A percentile compares a stretch with the other conserved stretches of the same genome.
phyloP scores from a whole-genome alignment of 2,329 filamentous ascomycete genomes.

The Akanthomyces lecanii region DNA sequence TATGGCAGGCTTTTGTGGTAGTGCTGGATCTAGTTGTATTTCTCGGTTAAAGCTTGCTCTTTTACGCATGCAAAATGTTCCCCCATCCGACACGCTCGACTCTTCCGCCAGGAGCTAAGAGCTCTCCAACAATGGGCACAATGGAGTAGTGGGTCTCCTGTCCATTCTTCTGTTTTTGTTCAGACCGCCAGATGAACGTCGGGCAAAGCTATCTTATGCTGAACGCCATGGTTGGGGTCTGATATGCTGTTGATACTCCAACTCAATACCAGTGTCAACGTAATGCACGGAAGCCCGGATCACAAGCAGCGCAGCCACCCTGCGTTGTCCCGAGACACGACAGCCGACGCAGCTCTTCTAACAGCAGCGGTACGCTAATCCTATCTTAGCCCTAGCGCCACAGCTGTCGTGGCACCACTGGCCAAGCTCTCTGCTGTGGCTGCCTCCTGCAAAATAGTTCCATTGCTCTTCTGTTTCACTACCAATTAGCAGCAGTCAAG shows the following conservation, averaged over 20 bases:
- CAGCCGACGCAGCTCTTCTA: not conserved
- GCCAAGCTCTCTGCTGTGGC: not conserved
- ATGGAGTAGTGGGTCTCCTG: constrained; percentile 41
- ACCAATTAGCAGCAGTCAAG: not conserved
- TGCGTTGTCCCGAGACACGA: not conserved
- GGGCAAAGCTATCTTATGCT: too few species aligned
- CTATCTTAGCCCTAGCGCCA: not conserved
- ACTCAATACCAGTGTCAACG: not conserved
- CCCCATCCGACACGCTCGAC: too few species aligned
- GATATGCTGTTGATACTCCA: not conserved
- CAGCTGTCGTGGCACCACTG: constrained; percentile 13
- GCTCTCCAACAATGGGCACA: constrained; percentile 13
- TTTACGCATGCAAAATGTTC: too few species aligned
- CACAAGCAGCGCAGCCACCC: not conserved
- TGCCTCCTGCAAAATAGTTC: not conserved
- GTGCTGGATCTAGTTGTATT: not conserved
- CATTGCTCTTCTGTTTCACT: too few species aligned
- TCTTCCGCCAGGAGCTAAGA: not conserved
- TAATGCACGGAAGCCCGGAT: not conserved
- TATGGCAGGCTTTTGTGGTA: not conserved
- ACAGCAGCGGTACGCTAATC: not conserved
- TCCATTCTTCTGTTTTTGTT: constrained; percentile 3
- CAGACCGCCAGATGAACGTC: constrained; percentile 11
- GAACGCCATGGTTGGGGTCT: not conserved
- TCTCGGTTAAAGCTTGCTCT: not conserved